phyloP scores from a whole-genome alignment of 345 rosid species.

The Camelina sativa region DNA sequence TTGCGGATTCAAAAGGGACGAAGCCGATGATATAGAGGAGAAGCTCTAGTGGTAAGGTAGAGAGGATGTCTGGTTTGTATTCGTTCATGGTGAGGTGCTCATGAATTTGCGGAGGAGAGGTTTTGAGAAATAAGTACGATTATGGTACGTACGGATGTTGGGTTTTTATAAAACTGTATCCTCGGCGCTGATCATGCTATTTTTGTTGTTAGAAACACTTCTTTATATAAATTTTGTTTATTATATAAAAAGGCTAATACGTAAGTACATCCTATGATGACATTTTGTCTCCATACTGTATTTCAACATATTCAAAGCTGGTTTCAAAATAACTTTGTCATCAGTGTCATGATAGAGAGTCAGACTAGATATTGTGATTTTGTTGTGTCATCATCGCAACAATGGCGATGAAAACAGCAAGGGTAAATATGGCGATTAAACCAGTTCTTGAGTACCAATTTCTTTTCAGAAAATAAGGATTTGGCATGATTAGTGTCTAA shows the following conservation, averaged over 20 bases:
- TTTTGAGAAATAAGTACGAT: background rate
- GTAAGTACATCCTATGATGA: background rate
- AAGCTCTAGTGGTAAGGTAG: slow-evolving; percentile 61
- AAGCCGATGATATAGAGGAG: slow-evolving; percentile 58
- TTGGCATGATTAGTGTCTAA: background rate
- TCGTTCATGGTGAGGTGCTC: slow-evolving; percentile 29
- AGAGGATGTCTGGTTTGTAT: slow-evolving; percentile 47
- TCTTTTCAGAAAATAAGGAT: background rate
- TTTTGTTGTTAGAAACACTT: slow-evolving; percentile 32
- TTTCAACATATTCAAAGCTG: slow-evolving; percentile 1
- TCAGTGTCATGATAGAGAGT: background rate
- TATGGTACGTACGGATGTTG: slow-evolving; percentile 20
- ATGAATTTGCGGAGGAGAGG: background rate
- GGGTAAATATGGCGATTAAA: no score
- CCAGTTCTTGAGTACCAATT: no score
- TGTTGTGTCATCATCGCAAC: no score
- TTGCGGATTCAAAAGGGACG: slow-evolving; percentile 66
- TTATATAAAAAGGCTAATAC: background rate
- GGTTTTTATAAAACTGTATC: slow-evolving; percentile 17
- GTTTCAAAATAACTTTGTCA: background rate
- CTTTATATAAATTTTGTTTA: background rate
- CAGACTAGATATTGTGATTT: background rate
- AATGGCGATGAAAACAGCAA: no score
- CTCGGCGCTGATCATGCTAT: slow-evolving; percentile 33
- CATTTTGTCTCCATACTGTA: slow-evolving; percentile 1